phyloP scores from a whole-genome alignment of 2,329 filamentous ascomycete species.

The Pseudomassariella vexata region DNA sequence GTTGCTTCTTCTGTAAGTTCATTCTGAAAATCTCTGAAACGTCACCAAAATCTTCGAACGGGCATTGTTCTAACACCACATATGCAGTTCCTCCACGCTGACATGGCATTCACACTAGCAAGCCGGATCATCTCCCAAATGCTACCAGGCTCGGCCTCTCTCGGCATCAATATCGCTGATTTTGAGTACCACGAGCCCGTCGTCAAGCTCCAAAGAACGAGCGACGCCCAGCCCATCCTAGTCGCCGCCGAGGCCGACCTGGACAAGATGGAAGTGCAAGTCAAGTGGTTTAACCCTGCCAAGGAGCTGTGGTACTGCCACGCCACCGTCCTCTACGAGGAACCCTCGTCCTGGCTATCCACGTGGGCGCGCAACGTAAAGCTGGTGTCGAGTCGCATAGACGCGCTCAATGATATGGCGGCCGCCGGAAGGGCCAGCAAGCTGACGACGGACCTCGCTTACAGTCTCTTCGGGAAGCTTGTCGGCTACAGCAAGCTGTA shows the following conservation, averaged over 20 bases:
- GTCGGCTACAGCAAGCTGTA: constrained; percentile 32
- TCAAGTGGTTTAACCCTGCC: no score
- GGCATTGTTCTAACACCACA: neutral
- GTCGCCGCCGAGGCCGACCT: constrained; percentile 30
- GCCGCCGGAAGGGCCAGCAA: constrained; percentile 52
- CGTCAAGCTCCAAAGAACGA: constrained; percentile 22
- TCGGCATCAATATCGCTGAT: constrained; percentile 28
- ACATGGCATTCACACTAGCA: constrained; percentile 59
- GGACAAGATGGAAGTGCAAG: constrained; percentile 34
- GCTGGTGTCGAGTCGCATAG: constrained; percentile 45
- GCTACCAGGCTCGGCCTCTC: constrained; percentile 34
- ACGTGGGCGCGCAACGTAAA: constrained; percentile 50
- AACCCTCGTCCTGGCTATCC: constrained; percentile 41
- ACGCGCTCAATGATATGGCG: constrained; percentile 41
- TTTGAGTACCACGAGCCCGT: constrained; percentile 29
- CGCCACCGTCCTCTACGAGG: constrained; percentile 45
- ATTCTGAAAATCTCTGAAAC: constrained; percentile 5
- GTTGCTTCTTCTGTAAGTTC: constrained; percentile 37
- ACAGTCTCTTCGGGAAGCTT: constrained; percentile 39
- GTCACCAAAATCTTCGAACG: constrained; percentile 8
- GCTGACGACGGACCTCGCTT: constrained; percentile 57
- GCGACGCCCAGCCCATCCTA: constrained; percentile 23
- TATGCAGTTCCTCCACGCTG: constrained; percentile 51
- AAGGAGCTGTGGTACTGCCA: constrained; percentile 36
- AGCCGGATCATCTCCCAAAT: constrained; percentile 52